Evolutionary conservation across 768 basidiomycete genomes (phyloP), one percentile per base, ranked within the genome.

Genomic region (Vishniacozyma victoriae): DNA sequence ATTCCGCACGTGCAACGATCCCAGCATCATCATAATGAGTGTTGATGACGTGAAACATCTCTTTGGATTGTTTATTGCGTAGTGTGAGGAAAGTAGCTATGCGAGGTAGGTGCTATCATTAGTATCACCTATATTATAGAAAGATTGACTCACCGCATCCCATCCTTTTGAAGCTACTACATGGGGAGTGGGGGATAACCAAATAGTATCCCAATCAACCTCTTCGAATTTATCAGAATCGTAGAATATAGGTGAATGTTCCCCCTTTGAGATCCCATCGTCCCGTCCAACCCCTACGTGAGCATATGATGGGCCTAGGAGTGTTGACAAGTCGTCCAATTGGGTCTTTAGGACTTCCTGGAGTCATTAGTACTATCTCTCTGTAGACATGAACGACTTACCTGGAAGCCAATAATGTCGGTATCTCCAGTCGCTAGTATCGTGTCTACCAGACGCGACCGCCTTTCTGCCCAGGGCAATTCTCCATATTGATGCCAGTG

Each of bases 231-330:
- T 51, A 9, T 48, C 76, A 76, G 72, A 77, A 51, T 79, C 77
- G 71, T 75, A 84, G 63, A 82, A 83, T 50, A 83, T 78, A 0
- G 82, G 80, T 55, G 76, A 76, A 63, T 80, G 82, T 63, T 84
- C 82, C 25, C 82, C 82, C 1, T 73, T 75, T 14, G 70, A 49
- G 6, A 65, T 66, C 3, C 82, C 82, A 56, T 84, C 79, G 45
- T 81, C 77, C n/a, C 82, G 73, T 0, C 82, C 82, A 0, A 82
- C 80, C 1, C 81, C 82, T 18, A 82, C 75, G 77, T 78, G 79
- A 14, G 68, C 75, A 78, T 79, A 84, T 3, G 75, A 74, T 3
- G 69, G 48, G 0, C 82, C 82, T 13, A 84, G 74, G 3, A 84
- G 73, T 37, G 75, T 73, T 5, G 74, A 72, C 4, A 84, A 62